Conservation (phyloP, 2,329 filamentous ascomycete species). For the Coccinonectria pachysandricola region DNA sequence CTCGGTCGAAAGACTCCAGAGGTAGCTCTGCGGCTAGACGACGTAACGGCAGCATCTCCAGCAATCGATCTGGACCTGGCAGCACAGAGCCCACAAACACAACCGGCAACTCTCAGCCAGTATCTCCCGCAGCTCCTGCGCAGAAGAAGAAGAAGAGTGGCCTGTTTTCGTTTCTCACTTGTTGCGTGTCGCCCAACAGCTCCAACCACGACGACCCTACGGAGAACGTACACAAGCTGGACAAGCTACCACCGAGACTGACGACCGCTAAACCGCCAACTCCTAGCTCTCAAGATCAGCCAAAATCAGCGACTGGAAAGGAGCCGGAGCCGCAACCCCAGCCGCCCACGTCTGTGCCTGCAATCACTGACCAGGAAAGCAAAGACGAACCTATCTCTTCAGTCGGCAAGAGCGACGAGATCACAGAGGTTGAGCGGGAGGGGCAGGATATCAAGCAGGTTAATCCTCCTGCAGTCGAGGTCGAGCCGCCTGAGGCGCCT, state of each 20-base stretch:
- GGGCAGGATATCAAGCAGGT: conserved; percentile 38
- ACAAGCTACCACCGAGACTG: conserved; percentile 45
- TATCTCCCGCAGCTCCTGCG: conserved; percentile 37
- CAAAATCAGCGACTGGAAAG: conserved; percentile 38
- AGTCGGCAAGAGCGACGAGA: conserved; percentile 36
- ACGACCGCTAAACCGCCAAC: conserved; percentile 44
- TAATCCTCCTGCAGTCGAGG: conserved; percentile 25
- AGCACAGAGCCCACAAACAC: conserved; percentile 42
- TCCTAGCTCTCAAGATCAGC: conserved; percentile 41
- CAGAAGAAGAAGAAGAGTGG: conserved; percentile 43
- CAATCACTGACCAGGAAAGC: conserved; percentile 25
- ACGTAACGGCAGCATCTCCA: conserved; percentile 58
- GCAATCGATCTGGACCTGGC: conserved; percentile 45
- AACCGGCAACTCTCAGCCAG: conserved; percentile 39
- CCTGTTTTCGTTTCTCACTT: conserved; percentile 53
- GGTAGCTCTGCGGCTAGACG: conserved; percentile 52
- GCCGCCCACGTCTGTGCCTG: no score
- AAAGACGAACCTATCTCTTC: conserved; percentile 37
- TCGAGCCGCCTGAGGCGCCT: conserved; percentile 32
- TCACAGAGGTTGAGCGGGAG: conserved; percentile 30
- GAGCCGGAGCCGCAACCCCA: conserved; percentile 29
- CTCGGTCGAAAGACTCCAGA: conserved; percentile 55
- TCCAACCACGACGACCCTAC: conserved; percentile 43
- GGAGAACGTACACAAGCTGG: conserved; percentile 47
- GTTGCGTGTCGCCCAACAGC: conserved; percentile 55